Evolutionary conservation across 164 flowering plant species (phyloP), one percentile per base, ranked within the genome.

Genomic region (Vitis rupestris): DNA sequence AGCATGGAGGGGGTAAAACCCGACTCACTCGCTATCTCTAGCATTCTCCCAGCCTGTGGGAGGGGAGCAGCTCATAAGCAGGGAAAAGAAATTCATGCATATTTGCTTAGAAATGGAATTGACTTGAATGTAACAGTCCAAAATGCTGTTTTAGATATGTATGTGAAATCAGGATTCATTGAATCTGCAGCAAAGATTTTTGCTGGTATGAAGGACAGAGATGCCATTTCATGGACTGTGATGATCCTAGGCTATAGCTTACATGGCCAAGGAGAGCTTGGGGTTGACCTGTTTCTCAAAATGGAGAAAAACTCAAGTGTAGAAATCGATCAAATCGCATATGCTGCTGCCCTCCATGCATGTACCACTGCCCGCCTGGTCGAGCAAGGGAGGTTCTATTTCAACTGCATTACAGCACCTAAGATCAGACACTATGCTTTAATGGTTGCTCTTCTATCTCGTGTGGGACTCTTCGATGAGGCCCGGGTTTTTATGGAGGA

Each of bases 1-100:
- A 77, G 59, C 54, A 55, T 23, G 10, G 76, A 75, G 51, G 86
- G 88, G n/a, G 53, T 78, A 12, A 85, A 75, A 76, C 84, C 87
- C 1, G 90, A 91, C 71, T 57, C 82, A 0, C 79, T 76, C 23
- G 56, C 87, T 0, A 52, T 89, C 12, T 78, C 86, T 9, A 81
- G 84, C 68, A 56, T 91, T 59, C 86, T 91, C 29, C 91, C 91
- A 50, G 90, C 92, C 74, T 91, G 97, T 75, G 93, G 83, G 10
- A 82, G 92, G 72, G 63, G 83, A 17, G 37, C 90, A 8, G 86
- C 89, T 15, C 81, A 69, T 63, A 89, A 87, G 78, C 75, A 85
- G 27, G 92, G 92, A 11, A 87, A 80, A 76, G 92, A 87, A 63
- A 79, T 89, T 64, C 92, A 89, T 71, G 86, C 83, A 0, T 79